Percentiles rank a stretch among this genome's conserved stretches.
Evolutionary conservation across 768 basidiomycete genomes (phyloP).

Genomic region (Calocera cornea): DNA sequence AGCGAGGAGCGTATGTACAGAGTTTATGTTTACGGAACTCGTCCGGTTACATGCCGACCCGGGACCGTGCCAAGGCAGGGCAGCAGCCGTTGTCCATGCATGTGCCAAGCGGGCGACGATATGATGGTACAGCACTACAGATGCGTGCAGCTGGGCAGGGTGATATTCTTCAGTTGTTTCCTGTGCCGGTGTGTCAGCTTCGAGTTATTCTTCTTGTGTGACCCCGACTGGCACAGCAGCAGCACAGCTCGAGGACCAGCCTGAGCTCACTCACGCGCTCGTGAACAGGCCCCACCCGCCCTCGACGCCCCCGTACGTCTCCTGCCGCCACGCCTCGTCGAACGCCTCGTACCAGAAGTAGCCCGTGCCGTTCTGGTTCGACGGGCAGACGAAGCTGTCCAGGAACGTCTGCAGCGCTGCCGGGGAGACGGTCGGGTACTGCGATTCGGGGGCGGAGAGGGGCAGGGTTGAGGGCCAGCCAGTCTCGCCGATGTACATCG

Average conservation of each 20-base stretch:
- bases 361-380: conserved; percentile 7
- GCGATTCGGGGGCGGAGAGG: neutral
- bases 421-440: neutral
- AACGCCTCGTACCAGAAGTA: conserved; percentile 10
- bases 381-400: conserved; percentile 5
- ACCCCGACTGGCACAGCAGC: too few relatives aligned
- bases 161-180: conserved; percentile 8
- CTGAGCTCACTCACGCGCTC: neutral
- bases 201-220: too few relatives aligned
- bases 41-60: too few relatives aligned
- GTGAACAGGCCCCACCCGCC: conserved; percentile 8
- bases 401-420: conserved; percentile 2
- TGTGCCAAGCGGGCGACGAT: too few relatives aligned
- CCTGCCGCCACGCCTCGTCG: conserved; percentile 7
- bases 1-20: too few relatives aligned
- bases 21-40: too few relatives aligned
- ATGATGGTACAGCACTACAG: too few relatives aligned
- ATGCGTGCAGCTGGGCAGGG: conserved; percentile 7
- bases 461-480: conserved; percentile 9
- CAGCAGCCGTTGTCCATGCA: too few relatives aligned
- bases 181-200: neutral
- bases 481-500: conserved; percentile 6
- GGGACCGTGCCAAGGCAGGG: too few relatives aligned
- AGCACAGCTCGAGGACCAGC: too few relatives aligned
- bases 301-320: conserved; percentile 9